These are phyloP conservation scores for Lunularia cruciata DNA, from an alignment of 225 moss, liverwort and hornwort genomes.

Conservation along the genomic window DNA sequence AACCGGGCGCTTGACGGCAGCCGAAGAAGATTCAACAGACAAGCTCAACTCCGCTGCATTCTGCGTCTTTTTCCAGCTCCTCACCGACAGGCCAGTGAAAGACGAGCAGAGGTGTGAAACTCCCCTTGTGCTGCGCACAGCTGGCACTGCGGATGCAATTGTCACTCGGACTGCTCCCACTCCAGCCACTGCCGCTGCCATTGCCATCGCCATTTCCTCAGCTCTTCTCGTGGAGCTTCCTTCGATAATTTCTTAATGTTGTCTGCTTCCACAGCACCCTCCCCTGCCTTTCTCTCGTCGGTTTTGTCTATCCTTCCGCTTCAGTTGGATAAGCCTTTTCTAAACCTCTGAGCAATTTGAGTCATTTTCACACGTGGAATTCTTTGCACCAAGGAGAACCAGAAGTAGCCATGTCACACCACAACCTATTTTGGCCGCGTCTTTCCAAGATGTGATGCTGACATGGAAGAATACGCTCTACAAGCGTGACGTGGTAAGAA, in stretches of 20 bases:
- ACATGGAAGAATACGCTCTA: no score
- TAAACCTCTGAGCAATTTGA: no score
- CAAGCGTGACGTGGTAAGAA: no score
- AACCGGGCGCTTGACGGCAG: conserved; percentile 32
- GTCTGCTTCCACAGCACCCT: not conserved
- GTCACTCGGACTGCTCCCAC: conserved; percentile 34
- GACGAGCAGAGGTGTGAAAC: conserved; percentile 59
- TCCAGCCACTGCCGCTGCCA: conserved; percentile 33
- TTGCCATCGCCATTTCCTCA: conserved; percentile 41
- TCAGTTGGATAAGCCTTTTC: conserved; percentile 8
- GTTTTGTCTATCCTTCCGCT: not conserved
- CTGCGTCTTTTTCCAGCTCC: conserved; percentile 30
- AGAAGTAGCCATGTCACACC: no score
- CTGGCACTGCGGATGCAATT: conserved; percentile 35
- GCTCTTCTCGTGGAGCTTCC: not conserved
- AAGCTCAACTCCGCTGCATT: conserved; percentile 24
- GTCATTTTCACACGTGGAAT: no score
- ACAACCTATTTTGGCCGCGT: no score
- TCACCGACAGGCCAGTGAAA: conserved; percentile 71
- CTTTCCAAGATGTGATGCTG: not conserved
- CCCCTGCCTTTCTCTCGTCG: not conserved
- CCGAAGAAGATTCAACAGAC: conserved; percentile 18
- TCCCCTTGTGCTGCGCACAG: conserved; percentile 20
- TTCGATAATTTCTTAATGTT: no score
- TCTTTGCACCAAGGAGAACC: not conserved